Evolutionary conservation across 768 basidiomycete species (phyloP).

Genomic region (Xerocomus brunneocitrinus): DNA sequence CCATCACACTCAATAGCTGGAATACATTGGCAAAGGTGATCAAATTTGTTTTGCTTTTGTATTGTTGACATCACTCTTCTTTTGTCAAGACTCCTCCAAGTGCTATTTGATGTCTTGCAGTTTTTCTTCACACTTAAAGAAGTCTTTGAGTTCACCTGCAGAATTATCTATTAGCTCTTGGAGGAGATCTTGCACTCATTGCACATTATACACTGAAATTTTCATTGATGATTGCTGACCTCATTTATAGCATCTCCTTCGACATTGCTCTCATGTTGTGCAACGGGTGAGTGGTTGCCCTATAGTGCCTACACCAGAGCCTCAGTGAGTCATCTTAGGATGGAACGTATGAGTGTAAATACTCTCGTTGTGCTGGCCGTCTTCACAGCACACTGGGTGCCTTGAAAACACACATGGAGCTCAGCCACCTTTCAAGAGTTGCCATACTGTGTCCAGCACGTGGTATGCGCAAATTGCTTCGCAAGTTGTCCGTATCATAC

Average conservation of each 20-base stretch:
- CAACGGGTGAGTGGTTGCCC: constrained; percentile 9
- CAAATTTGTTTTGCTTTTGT: constrained; percentile 4
- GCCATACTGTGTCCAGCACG: constrained; percentile 22
- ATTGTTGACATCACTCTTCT: constrained; percentile 1
- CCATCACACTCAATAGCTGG: constrained; percentile 27
- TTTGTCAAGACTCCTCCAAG: no score
- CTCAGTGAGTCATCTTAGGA: constrained; percentile 14
- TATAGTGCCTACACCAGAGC: background rate
- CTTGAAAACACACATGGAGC: constrained; percentile 26
- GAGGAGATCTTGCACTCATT: background rate
- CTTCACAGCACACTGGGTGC: constrained; percentile 15
- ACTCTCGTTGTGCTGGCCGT: constrained; percentile 28
- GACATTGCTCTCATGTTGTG: constrained; percentile 20
- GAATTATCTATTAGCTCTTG: constrained; percentile 18
- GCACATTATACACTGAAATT: background rate
- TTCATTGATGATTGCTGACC: constrained; percentile 7
- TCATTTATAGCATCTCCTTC: constrained; percentile 22
- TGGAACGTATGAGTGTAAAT: constrained; percentile 23
- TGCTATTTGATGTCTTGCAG: no score
- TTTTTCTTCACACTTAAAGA: no score
- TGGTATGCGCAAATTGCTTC: constrained; percentile 12
- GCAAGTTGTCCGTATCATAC: background rate
- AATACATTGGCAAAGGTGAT: constrained; percentile 28
- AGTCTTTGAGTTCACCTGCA: constrained; percentile 6
- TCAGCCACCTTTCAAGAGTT: constrained; percentile 30